Conservation (phyloP, 2,329 filamentous ascomycete genomes). For the Nemania diffusa region DNA sequence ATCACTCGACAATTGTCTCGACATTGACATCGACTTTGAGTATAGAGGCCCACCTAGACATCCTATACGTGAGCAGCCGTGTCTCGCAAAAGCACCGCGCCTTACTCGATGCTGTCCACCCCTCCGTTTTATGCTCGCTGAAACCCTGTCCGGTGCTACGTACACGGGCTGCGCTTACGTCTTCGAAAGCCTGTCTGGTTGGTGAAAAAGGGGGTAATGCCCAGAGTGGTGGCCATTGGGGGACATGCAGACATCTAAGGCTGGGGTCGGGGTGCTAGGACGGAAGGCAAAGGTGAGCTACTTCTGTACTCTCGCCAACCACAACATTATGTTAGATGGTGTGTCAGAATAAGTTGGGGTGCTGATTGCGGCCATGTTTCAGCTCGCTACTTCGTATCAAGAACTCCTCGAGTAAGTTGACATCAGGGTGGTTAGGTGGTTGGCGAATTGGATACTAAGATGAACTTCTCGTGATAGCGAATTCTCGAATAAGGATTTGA, state of each 20-base stretch:
- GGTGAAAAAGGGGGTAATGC: constrained; percentile 42
- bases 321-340: background rate
- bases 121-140: background rate
- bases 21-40: background rate
- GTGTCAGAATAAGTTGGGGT: background rate
- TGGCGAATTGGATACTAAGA: constrained; percentile 31
- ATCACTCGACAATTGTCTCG: background rate
- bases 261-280: constrained; percentile 59
- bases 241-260: constrained; percentile 55
- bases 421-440: background rate
- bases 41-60: background rate
- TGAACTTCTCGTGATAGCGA: constrained; percentile 68
- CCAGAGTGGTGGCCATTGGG: constrained; percentile 36
- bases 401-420: constrained; percentile 86
- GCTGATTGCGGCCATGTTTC: constrained; percentile 41
- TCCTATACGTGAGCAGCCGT: constrained; percentile 14
- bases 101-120: constrained; percentile 25
- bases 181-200: constrained; percentile 1
- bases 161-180: background rate
- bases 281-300: constrained; percentile 50
- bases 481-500: constrained; percentile 90
- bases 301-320: background rate
- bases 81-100: background rate
- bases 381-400: constrained; percentile 98
- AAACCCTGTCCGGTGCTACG: constrained; percentile 2